A percentile compares a stretch with the other conserved stretches of the same genome.
phyloP scores from a whole-genome alignment of 2,329 filamentous ascomycete species.

The Emydomyces testavorans region DNA sequence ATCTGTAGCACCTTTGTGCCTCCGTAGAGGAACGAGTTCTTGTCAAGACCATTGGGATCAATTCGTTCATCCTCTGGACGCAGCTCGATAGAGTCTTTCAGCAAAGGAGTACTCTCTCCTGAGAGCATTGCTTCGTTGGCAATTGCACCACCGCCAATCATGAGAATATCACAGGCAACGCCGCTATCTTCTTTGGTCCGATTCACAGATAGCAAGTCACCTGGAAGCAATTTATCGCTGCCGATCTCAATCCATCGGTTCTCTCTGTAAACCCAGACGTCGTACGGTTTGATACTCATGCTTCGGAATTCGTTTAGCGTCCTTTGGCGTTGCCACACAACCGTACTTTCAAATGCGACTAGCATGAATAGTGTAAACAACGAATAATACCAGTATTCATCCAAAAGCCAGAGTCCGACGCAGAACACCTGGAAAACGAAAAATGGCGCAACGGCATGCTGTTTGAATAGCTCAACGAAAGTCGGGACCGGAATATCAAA shows the following conservation, averaged over 20 bases:
- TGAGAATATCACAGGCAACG: constrained; percentile 91
- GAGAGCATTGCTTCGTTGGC: constrained; percentile 99
- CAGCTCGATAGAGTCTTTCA: constrained; percentile 92
- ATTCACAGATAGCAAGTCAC: constrained; percentile 82
- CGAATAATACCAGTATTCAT: constrained; percentile 99
- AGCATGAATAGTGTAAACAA: constrained; percentile 98
- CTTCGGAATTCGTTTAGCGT: constrained; percentile 93
- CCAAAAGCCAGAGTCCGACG: constrained; percentile 94
- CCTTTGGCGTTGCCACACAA: constrained; percentile 96
- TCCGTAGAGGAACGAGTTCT: constrained; percentile 91
- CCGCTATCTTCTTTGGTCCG: constrained; percentile 95
- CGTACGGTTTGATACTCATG: constrained; percentile 99
- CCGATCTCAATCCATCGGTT: constrained; percentile 79
- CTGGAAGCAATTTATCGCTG: constrained; percentile 85
- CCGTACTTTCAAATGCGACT: constrained; percentile 92
- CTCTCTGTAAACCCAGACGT: constrained; percentile 78
- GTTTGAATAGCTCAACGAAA: constrained; percentile 91
- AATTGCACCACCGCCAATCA: constrained; percentile 90
- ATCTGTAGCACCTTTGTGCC: constrained; percentile 96
- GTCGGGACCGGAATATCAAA: constrained; percentile 97
- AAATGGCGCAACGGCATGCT: constrained; percentile 96
- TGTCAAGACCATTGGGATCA: constrained; percentile 85
- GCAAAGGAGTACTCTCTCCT: constrained; percentile 87
- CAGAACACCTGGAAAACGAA: constrained; percentile 99
- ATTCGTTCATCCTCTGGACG: constrained; percentile 68